Evolutionary conservation across 805 yeast genomes (phyloP), one percentile per base, ranked within the genome.

Genomic region (Saturnispora zaruensis): DNA sequence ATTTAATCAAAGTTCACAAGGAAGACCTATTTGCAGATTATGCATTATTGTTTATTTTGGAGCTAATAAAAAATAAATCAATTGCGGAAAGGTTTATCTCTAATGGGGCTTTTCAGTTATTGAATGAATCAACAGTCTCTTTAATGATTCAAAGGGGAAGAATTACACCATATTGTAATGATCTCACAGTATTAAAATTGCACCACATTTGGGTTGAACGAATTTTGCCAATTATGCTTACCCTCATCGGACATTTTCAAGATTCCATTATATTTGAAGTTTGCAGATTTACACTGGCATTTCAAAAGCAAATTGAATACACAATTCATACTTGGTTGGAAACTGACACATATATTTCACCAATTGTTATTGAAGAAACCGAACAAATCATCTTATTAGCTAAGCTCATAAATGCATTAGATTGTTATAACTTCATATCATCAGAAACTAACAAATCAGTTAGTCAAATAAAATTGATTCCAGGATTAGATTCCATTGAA

Each of bases 131-230:
- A 49, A 82, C 89, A 5, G 72, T 87, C 1, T 83, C 95, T 0
- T 65, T 72, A 24, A 72, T 73, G 2, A 78, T 90, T 38, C 87
- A 83, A 60, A 69, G 73, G 4, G 96, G 95, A 0, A 75, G 75
- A 6, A 65, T 87, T 2, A 68, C 72, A 13, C 75, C 85, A 2
- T 72, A 71, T 36, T 59, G 66, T 0, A 64, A 77, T 3, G 51
- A 52, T 37, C 25, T 30, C 11, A 50, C 43, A 11, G 42, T 54
- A 40, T 41, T 43, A 6, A 56, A 57, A 42, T 66, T 85, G 51
- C 91, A 89, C 62, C 74, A 77, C 47, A 69, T 86, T n/a, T 90
- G 97, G 97, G 76, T 80, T n/a, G 80, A 82, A 58, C 96, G 96
- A 1, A 66, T 90, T 16, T 69, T 90, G 28, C 81, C 93, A 0